A percentile compares a stretch with the other conserved stretches of the same genome.
These are phyloP conservation scores for Alloteropsis semialata DNA, from an alignment of 176 grass and related monocot genomes.

Conservation along the genomic window DNA sequence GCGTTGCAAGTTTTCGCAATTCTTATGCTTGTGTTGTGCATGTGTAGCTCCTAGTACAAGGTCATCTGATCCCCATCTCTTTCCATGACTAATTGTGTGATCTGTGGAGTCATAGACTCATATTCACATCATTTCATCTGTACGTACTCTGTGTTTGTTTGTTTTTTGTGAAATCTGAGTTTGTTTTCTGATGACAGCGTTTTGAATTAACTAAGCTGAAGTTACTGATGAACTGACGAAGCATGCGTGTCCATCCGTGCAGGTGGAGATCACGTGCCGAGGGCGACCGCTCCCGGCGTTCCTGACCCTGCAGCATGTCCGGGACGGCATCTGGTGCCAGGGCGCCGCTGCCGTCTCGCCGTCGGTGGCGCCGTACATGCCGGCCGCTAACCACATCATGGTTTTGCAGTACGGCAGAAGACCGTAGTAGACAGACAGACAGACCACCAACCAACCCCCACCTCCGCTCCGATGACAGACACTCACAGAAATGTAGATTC, in stretches of 20 bases:
- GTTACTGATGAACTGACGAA: conserved; percentile 18
- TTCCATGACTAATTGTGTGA: neutral
- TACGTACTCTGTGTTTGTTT: too few relatives aligned
- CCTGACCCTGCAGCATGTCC: conserved; percentile 54
- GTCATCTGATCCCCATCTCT: neutral
- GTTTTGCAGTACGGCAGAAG: conserved; percentile 65
- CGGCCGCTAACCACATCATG: conserved; percentile 55
- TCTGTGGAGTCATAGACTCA: too few relatives aligned
- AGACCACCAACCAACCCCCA: neutral
- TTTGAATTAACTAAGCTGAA: conserved; percentile 4
- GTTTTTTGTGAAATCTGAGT: neutral
- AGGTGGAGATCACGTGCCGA: conserved; percentile 74
- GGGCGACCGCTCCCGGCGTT: conserved; percentile 50
- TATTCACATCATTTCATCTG: conserved; percentile 21
- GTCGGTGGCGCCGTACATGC: conserved; percentile 15
- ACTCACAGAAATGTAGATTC: conserved; percentile 46
- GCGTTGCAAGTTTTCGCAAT: neutral
- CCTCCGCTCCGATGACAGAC: conserved; percentile 8
- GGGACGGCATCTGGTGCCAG: conserved; percentile 67
- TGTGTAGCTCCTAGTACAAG: neutral
- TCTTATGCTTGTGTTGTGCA: neutral
- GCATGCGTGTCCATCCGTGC: neutral
- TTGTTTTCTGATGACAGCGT: neutral
- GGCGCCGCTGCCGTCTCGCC: conserved; percentile 34
- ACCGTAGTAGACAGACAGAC: conserved; percentile 21